Evolutionary conservation across 2,329 filamentous ascomycete species (phyloP).

Genomic region (Alternaria sp.): DNA sequence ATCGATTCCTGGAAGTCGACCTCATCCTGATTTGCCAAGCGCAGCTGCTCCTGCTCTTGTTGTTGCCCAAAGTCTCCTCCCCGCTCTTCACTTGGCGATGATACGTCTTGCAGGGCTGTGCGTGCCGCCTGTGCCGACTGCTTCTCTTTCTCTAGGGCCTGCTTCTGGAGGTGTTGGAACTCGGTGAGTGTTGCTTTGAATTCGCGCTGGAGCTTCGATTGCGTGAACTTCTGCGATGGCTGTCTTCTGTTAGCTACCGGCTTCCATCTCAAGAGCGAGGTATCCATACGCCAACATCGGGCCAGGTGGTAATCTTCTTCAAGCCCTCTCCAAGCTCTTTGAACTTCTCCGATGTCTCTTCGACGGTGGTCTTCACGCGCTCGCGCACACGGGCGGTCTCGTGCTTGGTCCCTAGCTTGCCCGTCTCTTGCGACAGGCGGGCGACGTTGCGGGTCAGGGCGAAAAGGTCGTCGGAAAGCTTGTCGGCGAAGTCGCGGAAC

Average conservation of each 20-base stretch:
- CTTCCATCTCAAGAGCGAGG: not conserved
- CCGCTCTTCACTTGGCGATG: conserved; percentile 52
- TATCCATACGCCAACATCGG: conserved; percentile 73
- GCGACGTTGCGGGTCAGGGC: conserved; percentile 86
- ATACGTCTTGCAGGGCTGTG: conserved; percentile 72
- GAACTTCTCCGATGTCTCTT: conserved; percentile 85
- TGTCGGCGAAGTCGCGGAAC: conserved; percentile 81
- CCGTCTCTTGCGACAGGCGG: conserved; percentile 81
- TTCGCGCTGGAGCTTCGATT: conserved; percentile 91
- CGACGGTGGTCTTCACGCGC: conserved; percentile 83
- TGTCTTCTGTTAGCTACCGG: conserved; percentile 48
- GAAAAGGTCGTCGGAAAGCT: conserved; percentile 88
- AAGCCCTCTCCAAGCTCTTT: conserved; percentile 91
- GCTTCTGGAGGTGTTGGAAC: conserved; percentile 90
- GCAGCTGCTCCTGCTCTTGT: conserved; percentile 72
- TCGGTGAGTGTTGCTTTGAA: conserved; percentile 88
- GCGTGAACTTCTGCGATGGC: conserved; percentile 95
- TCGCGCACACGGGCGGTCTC: conserved; percentile 92
- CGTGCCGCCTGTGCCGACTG: conserved; percentile 84
- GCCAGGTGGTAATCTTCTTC: conserved; percentile 84
- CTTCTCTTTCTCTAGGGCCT: conserved; percentile 89
- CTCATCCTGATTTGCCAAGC: conserved; percentile 87
- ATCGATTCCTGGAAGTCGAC: conserved; percentile 97
- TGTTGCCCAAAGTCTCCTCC: conserved; percentile 49
- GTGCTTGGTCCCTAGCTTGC: conserved; percentile 83